phyloP scores from a whole-genome alignment of 768 basidiomycete species.

The Lactarius sp. region DNA sequence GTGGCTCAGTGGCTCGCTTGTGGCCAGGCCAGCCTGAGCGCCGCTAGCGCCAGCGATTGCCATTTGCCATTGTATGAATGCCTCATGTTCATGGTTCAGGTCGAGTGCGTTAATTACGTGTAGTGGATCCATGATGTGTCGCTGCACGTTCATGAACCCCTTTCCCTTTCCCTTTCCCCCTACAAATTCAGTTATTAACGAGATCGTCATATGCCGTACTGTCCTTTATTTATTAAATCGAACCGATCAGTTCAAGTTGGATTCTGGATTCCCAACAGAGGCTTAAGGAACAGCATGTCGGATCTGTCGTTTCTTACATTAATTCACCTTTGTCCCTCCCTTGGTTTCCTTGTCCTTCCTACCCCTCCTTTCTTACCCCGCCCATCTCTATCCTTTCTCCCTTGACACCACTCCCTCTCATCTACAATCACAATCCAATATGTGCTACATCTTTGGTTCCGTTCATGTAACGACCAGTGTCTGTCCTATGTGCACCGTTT shows the following conservation, averaged over 20 bases:
- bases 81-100: slow-evolving; percentile 3
- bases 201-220: slow-evolving; percentile 29
- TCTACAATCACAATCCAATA: slow-evolving; percentile 32
- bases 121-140: slow-evolving; percentile 10
- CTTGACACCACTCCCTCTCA: slow-evolving; percentile 20
- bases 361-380: slow-evolving; percentile 20
- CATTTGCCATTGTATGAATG: background rate
- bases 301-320: slow-evolving; percentile 35
- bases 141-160: slow-evolving; percentile 22
- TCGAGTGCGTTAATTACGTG: slow-evolving; percentile 17
- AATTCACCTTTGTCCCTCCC: slow-evolving; percentile 39
- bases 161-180: slow-evolving; percentile 22
- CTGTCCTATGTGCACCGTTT: slow-evolving; percentile 86
- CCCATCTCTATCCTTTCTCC: slow-evolving; percentile 13
- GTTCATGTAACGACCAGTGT: slow-evolving; percentile 59
- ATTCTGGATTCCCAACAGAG: slow-evolving; percentile 7
- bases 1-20: too few species aligned
- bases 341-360: slow-evolving; percentile 30
- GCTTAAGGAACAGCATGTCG: slow-evolving; percentile 38
- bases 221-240: slow-evolving; percentile 28
- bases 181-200: background rate
- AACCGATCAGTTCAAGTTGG: slow-evolving; percentile 39
- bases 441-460: slow-evolving; percentile 73
- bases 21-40: too few species aligned
- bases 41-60: too few species aligned